Evolutionary conservation across 2,329 filamentous ascomycete genomes (phyloP).

Genomic region (Geosmithia flava): DNA sequence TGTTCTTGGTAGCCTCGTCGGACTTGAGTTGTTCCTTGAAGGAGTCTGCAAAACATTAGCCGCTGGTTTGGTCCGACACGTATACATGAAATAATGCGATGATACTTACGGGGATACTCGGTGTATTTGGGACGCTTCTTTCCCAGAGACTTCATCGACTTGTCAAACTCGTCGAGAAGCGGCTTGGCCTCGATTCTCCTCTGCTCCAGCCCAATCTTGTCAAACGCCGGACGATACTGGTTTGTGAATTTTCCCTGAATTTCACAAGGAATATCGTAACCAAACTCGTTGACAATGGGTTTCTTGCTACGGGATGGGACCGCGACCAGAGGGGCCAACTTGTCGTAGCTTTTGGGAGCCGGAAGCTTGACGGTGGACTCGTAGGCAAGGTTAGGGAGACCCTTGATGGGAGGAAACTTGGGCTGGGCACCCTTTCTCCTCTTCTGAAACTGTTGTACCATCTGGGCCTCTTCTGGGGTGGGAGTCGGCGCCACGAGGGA

Average conservation of each 20-base stretch:
- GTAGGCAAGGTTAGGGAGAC: conserved; percentile 23
- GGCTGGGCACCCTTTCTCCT: conserved; percentile 22
- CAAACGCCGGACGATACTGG: conserved; percentile 24
- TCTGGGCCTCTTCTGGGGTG: conserved; percentile 18
- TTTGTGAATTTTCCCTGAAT: conserved; percentile 28
- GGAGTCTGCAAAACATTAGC: conserved; percentile 14
- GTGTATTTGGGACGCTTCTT: conserved; percentile 32
- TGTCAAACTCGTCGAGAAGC: conserved; percentile 27
- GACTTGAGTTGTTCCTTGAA: conserved; percentile 34
- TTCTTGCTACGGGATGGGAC: conserved; percentile 24
- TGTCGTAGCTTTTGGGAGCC: conserved; percentile 31
- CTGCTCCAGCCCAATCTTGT: conserved; percentile 27
- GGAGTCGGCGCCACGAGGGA: conserved; percentile 15
- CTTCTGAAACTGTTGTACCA: conserved; percentile 24
- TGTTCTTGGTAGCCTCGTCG: conserved; percentile 31
- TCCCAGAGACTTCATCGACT: conserved; percentile 25
- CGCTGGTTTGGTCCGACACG: background rate
- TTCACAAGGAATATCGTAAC: conserved; percentile 27
- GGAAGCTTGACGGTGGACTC: conserved; percentile 27
- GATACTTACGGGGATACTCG: conserved; percentile 26
- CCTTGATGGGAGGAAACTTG: conserved; percentile 24
- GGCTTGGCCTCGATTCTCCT: conserved; percentile 24
- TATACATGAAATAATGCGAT: background rate
- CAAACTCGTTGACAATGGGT: conserved; percentile 23
- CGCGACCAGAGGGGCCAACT: conserved; percentile 28